phyloP scores from a whole-genome alignment of 2,329 filamentous ascomycete species.

The Ilyonectria destructans region DNA sequence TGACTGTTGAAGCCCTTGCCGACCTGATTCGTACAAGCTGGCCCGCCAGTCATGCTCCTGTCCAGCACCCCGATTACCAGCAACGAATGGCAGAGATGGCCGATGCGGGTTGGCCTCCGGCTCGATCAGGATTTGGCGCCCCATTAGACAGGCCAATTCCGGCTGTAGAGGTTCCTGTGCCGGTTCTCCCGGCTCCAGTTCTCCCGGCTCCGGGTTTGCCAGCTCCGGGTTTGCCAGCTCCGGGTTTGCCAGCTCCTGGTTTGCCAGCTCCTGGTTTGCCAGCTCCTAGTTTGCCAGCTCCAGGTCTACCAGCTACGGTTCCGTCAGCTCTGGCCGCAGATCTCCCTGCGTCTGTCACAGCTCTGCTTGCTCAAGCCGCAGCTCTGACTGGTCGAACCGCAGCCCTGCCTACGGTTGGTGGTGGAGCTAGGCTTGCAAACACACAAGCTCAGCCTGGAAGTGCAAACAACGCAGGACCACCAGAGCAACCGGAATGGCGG shows the following conservation, averaged over 20 bases:
- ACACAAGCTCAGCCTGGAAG: too few relatives aligned
- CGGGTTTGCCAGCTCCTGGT: not conserved
- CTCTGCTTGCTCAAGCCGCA: too few relatives aligned
- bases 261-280: not conserved
- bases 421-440: too few relatives aligned
- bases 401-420: too few relatives aligned
- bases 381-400: too few relatives aligned
- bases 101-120: not conserved
- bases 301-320: not conserved
- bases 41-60: not conserved
- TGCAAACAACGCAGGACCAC: too few relatives aligned
- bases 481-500: too few relatives aligned
- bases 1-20: slow-evolving; percentile 2
- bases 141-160: not conserved
- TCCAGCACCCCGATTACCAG: not conserved
- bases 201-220: not conserved
- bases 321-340: too few relatives aligned
- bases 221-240: too few relatives aligned
- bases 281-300: not conserved
- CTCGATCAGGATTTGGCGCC: not conserved
- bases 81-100: not conserved
- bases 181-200: not conserved
- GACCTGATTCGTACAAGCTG: not conserved
- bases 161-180: not conserved
- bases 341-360: too few relatives aligned